Base-by-base conservation (phyloP, 2,329 filamentous ascomycete genomes). In the Claviceps fusiformis region DNA sequence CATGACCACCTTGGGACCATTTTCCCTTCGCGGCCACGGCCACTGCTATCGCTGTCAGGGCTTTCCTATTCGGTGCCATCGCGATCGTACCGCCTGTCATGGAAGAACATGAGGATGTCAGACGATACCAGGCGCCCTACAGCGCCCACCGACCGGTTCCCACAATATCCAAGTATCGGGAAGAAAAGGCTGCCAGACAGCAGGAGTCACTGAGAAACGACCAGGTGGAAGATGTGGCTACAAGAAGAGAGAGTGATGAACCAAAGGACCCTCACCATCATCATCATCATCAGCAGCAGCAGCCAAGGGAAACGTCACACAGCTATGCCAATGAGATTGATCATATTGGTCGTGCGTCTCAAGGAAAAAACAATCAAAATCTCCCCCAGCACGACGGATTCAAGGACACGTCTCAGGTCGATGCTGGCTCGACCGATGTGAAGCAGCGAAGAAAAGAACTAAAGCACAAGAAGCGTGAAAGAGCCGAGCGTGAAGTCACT, bases 401-500 rank as follows among this genome's bases (percentile, higher is more conserved):
- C 54, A 55, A 63, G 24, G 70, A 71, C 54, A 72, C 70, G 10
- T 71, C 70, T 7, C 63, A 72, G 56, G 62, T 67, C 9, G 70
- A 65, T 11, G 59, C 67, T 2, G 63, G 65, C n/a, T 60, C 70
- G 1, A 59, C 70, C 35, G 71, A 77, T 52, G 71, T 73, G 2
- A 75, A 70, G 59, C 66, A 74, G 56, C 73, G 75, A 62, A 71
- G 75, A 29, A 78, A 77, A 55, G 67, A 70, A 8, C 73, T 75
- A 63, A 76, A 77, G 61, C 73, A 72, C 56, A 66, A 62, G 11
- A 71, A 70, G 52, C 65, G 68, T 50, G 71, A 75, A 52, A 70
- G 71, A 47, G 74, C 71, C n/a, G 73, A 75, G n/a, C 71, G 76
- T 57, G 75, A 85, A 63, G 85, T 88, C 50, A 88, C 84, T 1